Evolutionary conservation across 192 early-diverging fungal species (phyloP).

Genomic region (Coemansia sp.): DNA sequence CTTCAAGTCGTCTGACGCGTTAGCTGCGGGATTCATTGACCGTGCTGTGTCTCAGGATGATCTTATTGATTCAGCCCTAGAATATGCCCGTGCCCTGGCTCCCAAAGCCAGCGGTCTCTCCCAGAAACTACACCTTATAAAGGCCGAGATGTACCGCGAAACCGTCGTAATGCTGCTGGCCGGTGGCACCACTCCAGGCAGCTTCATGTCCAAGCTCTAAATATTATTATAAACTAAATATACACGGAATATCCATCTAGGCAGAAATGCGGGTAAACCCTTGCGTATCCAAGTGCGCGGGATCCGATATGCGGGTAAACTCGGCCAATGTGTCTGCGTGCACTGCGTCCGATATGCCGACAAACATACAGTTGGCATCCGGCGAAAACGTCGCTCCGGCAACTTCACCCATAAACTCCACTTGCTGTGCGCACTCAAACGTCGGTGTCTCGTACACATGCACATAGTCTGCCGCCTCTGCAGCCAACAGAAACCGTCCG

Average conservation of each 20-base stretch:
- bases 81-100: constrained; percentile 57
- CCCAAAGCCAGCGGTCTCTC: constrained; percentile 59
- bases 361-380: constrained; percentile 45
- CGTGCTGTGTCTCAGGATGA: constrained; percentile 55
- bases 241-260: not conserved
- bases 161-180: constrained; percentile 39
- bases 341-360: constrained; percentile 42
- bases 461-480: constrained; percentile 55
- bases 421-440: constrained; percentile 30
- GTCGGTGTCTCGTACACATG: constrained; percentile 35
- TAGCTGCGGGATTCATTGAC: constrained; percentile 64
- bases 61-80: constrained; percentile 56
- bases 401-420: constrained; percentile 53
- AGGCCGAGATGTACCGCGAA: constrained; percentile 67
- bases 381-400: constrained; percentile 49
- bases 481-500: constrained; percentile 40
- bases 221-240: not conserved
- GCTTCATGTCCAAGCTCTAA: constrained; percentile 51
- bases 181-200: constrained; percentile 35
- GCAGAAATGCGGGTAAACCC: not conserved
- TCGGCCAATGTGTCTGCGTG: constrained; percentile 38
- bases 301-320: constrained; percentile 8
- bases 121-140: constrained; percentile 59
- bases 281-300: not conserved
- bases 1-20: constrained; percentile 62